Percentiles rank a stretch among this genome's conserved stretches.
phyloP scores from a whole-genome alignment of 83 land plant species.

The Picea abies region DNA sequence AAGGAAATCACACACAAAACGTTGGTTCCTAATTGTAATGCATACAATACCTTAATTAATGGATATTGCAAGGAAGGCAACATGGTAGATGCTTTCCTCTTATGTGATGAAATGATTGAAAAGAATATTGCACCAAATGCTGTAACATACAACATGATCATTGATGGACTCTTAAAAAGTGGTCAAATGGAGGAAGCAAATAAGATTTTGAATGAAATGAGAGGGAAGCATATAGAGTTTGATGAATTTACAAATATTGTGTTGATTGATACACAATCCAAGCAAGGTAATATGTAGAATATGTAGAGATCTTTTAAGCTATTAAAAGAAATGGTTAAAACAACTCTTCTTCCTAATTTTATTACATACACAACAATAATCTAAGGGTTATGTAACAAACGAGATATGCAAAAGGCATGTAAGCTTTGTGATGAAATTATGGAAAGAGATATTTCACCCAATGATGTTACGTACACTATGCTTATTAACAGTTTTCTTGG shows the following conservation, averaged over 20 bases:
- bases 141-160: no score
- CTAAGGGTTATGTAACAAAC: conserved; percentile 20
- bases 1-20: no score
- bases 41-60: no score
- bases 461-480: conserved; percentile 35
- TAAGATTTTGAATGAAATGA: conserved; percentile 36
- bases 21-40: no score
- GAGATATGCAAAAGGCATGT: conserved; percentile 22
- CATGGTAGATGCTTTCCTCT: no score
- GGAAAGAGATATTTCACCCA: conserved; percentile 26
- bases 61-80: no score
- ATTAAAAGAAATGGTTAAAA: conserved; percentile 32
- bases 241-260: conserved; percentile 21
- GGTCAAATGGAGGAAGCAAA: conserved; percentile 28
- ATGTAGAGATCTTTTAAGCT: conserved; percentile 25
- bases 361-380: conserved; percentile 23
- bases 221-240: conserved; percentile 15
- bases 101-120: no score
- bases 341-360: conserved; percentile 22
- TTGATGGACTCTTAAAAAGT: conserved; percentile 3
- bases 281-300: conserved; percentile 9
- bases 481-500: conserved; percentile 25
- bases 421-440: conserved; percentile 25
- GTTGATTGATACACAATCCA: conserved; percentile 32
- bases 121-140: no score